phyloP scores from a whole-genome alignment of 352 stramenopile genomes.

The Phytophthora megakarya region DNA sequence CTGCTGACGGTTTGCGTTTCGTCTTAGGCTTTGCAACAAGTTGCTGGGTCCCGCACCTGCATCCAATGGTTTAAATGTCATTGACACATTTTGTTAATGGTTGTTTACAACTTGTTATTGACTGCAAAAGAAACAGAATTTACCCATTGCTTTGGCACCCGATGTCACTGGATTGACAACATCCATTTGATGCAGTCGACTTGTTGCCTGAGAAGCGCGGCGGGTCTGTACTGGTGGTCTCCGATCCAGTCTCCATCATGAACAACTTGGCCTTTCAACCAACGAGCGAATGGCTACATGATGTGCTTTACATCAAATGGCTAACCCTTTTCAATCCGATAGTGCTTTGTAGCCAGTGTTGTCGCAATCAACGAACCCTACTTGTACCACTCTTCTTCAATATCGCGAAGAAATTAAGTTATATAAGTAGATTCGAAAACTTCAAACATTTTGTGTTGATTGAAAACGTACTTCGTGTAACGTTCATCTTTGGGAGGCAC shows the following conservation, averaged over 20 bases:
- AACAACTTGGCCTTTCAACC: conserved; percentile 12
- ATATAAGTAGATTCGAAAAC: too few relatives aligned
- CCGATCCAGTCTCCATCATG: conserved; percentile 11
- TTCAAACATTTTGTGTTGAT: too few relatives aligned
- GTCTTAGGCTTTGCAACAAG: conserved; percentile 51
- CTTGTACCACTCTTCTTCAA: not conserved
- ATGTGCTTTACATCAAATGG: too few relatives aligned
- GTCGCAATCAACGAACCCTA: conserved; percentile 28
- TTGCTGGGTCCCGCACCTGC: conserved; percentile 22
- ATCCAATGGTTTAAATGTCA: not conserved
- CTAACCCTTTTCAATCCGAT: too few relatives aligned
- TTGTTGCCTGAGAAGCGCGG: conserved; percentile 67
- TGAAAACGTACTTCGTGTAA: too few relatives aligned
- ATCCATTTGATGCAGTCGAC: conserved; percentile 14
- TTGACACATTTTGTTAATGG: too few relatives aligned
- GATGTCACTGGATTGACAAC: conserved; percentile 17
- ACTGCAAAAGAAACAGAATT: not conserved
- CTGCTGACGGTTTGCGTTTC: conserved; percentile 70
- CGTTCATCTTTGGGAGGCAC: too few relatives aligned
- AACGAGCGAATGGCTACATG: conserved; percentile 19
- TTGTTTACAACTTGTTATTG: not conserved
- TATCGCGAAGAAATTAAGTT: too few relatives aligned
- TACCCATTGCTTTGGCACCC: conserved; percentile 26
- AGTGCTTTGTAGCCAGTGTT: too few relatives aligned
- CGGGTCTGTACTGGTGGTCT: conserved; percentile 25